These are phyloP conservation scores for Pouteria glomerata DNA, from an alignment of 148 eudicot genomes.

Conservation along the genomic window DNA sequence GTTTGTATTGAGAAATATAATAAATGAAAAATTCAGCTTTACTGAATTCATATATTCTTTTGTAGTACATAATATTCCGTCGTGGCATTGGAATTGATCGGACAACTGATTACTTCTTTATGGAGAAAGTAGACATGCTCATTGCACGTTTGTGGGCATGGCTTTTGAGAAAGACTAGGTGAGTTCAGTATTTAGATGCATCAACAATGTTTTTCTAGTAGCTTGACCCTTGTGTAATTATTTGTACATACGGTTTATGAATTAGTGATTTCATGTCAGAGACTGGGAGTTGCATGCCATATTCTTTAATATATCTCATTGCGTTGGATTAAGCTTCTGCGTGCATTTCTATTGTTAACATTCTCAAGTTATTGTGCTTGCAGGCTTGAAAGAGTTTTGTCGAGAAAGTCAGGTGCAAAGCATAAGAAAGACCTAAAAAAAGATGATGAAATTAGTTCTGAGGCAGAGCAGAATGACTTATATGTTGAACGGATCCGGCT, in stretches of 20 bases:
- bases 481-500: slow-evolving; percentile 80
- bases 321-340: slow-evolving; percentile 1
- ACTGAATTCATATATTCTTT: slow-evolving; percentile 4
- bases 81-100: slow-evolving; percentile 96
- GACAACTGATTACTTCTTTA: slow-evolving; percentile 77
- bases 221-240: slow-evolving; percentile 1
- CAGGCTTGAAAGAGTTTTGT: slow-evolving; percentile 52
- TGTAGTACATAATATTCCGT: slow-evolving; percentile 80
- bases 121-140: slow-evolving; percentile 94
- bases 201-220: background rate
- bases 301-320: background rate
- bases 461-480: slow-evolving; percentile 44
- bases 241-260: background rate
- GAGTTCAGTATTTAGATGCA: slow-evolving; percentile 4
- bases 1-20: background rate
- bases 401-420: slow-evolving; percentile 38
- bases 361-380: slow-evolving; percentile 10
- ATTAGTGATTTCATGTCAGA: background rate
- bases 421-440: slow-evolving; percentile 44
- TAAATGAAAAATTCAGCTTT: background rate
- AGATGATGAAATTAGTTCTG: slow-evolving; percentile 49
- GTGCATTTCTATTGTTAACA: background rate
- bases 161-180: slow-evolving; percentile 73
- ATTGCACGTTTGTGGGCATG: slow-evolving; percentile 78
- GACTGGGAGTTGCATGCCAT: background rate